A percentile compares a stretch with the other conserved stretches of the same genome.
phyloP scores from a whole-genome alignment of 345 rosid genomes.

The Nephelium lappaceum region DNA sequence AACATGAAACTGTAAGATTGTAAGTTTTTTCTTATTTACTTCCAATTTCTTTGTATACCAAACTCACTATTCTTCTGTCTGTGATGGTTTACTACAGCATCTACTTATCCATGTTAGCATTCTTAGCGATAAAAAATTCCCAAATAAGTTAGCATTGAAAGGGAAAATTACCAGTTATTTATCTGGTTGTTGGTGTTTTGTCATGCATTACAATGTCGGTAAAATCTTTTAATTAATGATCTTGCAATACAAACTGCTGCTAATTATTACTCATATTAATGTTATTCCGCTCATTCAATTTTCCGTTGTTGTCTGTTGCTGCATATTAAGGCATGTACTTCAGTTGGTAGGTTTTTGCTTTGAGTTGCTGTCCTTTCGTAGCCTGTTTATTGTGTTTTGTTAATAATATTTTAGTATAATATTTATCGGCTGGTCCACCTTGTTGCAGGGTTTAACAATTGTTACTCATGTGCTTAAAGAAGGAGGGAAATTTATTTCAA shows the following conservation, averaged over 20 bases:
- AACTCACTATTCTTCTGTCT: neutral
- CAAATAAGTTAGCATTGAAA: neutral
- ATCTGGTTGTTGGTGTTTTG: neutral
- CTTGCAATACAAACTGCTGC: neutral
- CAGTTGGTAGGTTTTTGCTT: neutral
- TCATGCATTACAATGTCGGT: neutral
- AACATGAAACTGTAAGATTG: neutral
- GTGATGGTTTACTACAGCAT: neutral
- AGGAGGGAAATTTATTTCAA: constrained; percentile 92
- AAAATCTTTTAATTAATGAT: neutral
- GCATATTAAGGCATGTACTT: neutral
- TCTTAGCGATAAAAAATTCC: neutral
- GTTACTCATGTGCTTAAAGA: constrained; percentile 84
- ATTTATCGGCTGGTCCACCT: constrained; percentile 1
- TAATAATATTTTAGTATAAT: neutral
- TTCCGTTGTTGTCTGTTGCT: neutral
- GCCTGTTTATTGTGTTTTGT: neutral
- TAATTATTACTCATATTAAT: neutral
- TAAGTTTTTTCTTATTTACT: neutral
- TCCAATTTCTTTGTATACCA: neutral
- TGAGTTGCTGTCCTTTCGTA: neutral
- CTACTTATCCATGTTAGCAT: neutral
- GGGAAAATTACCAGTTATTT: neutral
- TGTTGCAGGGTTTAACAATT: constrained; percentile 80
- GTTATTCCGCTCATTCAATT: neutral